These are phyloP conservation scores for Xylaria sp. DNA, from an alignment of 2,329 filamentous ascomycete species.

Conservation along the genomic window DNA sequence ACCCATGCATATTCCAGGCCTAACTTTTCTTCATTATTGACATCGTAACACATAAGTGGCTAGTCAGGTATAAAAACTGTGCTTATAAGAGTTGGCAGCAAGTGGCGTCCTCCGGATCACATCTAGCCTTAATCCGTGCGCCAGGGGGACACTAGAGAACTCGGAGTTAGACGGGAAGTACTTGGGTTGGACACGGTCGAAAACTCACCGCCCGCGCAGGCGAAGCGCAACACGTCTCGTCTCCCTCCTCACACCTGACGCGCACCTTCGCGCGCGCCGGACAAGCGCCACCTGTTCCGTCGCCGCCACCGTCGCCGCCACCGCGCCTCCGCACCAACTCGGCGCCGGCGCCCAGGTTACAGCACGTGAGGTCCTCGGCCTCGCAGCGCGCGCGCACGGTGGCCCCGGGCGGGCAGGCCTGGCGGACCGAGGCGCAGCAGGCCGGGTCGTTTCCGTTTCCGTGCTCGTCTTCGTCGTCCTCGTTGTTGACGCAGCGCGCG, in stretches of 20 bases:
- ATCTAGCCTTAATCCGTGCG: not conserved
- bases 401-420: not conserved
- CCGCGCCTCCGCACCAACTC: not conserved
- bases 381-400: not conserved
- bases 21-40: too few relatives aligned
- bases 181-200: too few relatives aligned
- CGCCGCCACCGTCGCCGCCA: too few relatives aligned
- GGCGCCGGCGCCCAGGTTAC: not conserved
- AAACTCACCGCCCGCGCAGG: not conserved
- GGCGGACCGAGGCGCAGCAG: not conserved
- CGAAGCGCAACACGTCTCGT: not conserved
- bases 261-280: not conserved
- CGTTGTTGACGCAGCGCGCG: not conserved
- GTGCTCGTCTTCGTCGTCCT: too few relatives aligned
- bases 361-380: not conserved
- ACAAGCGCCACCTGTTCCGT: too few relatives aligned
- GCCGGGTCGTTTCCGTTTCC: not conserved
- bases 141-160: not conserved
- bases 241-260: not conserved
- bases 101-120: not conserved
- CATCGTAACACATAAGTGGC: too few relatives aligned
- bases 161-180: not conserved
- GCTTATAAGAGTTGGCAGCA: not conserved
- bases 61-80: not conserved
- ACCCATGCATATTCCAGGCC: too few relatives aligned